Evolutionary conservation across 2,329 filamentous ascomycete genomes (phyloP), one percentile per base, ranked within the genome.

Genomic region (Colletotrichum sp.): DNA sequence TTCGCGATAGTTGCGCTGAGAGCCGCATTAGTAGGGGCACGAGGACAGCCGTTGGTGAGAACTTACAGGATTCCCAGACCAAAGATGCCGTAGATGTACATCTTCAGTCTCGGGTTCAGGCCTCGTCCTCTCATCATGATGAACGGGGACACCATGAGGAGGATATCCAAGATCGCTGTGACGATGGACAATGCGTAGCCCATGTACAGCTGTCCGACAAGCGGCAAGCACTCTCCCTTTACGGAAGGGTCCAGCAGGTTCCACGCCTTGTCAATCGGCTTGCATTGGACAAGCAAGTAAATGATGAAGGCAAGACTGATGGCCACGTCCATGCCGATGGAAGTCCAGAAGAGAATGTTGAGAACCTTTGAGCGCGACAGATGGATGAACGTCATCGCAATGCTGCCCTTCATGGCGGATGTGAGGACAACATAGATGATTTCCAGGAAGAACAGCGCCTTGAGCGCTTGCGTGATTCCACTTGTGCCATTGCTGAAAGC

Each of bases 351-450:
- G 2, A 74, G 52, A 8, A 9, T 7, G 8, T 21, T 74, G 6
- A 74, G 68, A 15, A 67, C 15, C 61, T 21, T 74, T 1, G 72
- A 74, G 28, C 68, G 72, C 18, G 72, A 74, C 5, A 74, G 60
- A n/a, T 28, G 72, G 38, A 74, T 74, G 16, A 74, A 74, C 1
- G 72, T 74, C 9, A 74, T 48, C 5, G 72, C 72, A n/a, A 74
- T 74, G 16, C 72, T 74, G 8, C 68, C 72, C 57, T 74, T 74
- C 72, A 74, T 74, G 21, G 72, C 72, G 2, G 72, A 74, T 18
- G 72, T 74, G 28, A 74, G 72, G 5, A 74, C 72, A 2, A 74
- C 72, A 16, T 74, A 74, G 5, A 74, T 74, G 21, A 74, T 74
- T 32, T 74, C 72, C 9, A 74, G 36, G 38, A 74, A 74, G 30